A percentile compares a stretch with the other conserved stretches of the same genome.
Evolutionary conservation across 2,329 filamentous ascomycete species (phyloP).

Genomic region (Pseudogymnoascus sp.): DNA sequence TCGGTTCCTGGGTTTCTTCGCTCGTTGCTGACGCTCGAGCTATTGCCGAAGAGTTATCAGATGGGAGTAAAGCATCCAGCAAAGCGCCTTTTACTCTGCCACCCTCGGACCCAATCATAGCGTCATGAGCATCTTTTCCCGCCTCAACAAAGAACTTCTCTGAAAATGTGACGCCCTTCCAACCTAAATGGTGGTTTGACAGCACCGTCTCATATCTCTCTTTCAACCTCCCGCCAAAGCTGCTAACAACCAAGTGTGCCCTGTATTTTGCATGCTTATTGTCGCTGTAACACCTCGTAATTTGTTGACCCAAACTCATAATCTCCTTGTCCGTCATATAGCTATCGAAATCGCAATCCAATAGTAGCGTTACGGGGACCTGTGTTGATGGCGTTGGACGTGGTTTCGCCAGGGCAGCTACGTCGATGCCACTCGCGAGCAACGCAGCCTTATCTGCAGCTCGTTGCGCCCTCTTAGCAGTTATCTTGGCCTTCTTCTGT

Average conservation of each 20-base stretch:
- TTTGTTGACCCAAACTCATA: slow-evolving; percentile 71
- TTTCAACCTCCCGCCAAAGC: slow-evolving; percentile 67
- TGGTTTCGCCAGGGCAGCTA: slow-evolving; percentile 22
- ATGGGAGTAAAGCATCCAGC: not conserved
- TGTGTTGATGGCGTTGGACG: slow-evolving; percentile 33
- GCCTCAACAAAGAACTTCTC: slow-evolving; percentile 67
- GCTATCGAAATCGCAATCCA: slow-evolving; percentile 89
- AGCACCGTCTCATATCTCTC: slow-evolving; percentile 74
- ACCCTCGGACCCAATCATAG: slow-evolving; percentile 52
- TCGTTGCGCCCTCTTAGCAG: slow-evolving; percentile 42
- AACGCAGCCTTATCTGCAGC: slow-evolving; percentile 37
- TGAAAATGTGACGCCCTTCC: slow-evolving; percentile 70
- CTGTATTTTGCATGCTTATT: slow-evolving; percentile 63
- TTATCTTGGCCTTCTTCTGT: slow-evolving; percentile 44
- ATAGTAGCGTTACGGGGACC: slow-evolving; percentile 69
- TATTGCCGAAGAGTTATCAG: not conserved
- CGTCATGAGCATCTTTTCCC: slow-evolving; percentile 53
- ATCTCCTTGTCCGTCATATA: slow-evolving; percentile 83
- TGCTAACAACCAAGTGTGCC: slow-evolving; percentile 66
- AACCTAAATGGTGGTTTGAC: slow-evolving; percentile 60
- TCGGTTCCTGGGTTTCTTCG: slow-evolving; percentile 22
- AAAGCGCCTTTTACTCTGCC: slow-evolving; percentile 49
- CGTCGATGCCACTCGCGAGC: slow-evolving; percentile 31
- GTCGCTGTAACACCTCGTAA: slow-evolving; percentile 84
- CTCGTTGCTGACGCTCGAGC: slow-evolving; percentile 20